Evolutionary conservation across 345 rosid species (phyloP).

Genomic region (Rhodamnia argentea): DNA sequence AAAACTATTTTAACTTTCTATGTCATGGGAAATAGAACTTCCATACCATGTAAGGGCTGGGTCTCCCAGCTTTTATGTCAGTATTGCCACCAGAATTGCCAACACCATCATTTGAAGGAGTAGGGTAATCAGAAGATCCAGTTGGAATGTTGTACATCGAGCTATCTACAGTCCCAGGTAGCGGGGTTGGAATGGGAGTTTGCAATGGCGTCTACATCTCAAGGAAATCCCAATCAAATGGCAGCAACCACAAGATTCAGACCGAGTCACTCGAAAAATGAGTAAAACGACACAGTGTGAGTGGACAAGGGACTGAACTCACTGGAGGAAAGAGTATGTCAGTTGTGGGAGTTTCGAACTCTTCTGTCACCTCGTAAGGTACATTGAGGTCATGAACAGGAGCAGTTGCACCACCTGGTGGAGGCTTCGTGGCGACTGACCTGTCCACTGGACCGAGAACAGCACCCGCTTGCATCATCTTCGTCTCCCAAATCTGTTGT

Average conservation of each 20-base stretch:
- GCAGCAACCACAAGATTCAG: background rate
- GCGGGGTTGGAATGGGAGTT: constrained; percentile 74
- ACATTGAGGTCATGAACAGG: constrained; percentile 93
- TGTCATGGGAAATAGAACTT: background rate
- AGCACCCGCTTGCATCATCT: constrained; percentile 91
- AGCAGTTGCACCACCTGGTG: constrained; percentile 49
- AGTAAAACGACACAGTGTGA: background rate
- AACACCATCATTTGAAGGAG: constrained; percentile 26
- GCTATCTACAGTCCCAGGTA: constrained; percentile 59
- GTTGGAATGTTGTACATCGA: constrained; percentile 87
- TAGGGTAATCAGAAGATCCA: constrained; percentile 75
- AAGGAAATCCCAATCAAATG: constrained; percentile 2
- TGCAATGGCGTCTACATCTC: constrained; percentile 74
- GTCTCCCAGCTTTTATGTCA: constrained; percentile 66
- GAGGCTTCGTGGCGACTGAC: constrained; percentile 43
- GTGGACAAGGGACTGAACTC: constrained; percentile 1
- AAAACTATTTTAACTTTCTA: background rate
- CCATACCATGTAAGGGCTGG: constrained; percentile 77
- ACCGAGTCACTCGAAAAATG: background rate
- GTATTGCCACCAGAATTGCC: constrained; percentile 47
- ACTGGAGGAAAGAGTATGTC: constrained; percentile 96
- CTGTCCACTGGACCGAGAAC: constrained; percentile 60
- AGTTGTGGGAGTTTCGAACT: constrained; percentile 95
- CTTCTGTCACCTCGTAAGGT: constrained; percentile 89
- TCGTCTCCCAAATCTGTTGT: constrained; percentile 77